A percentile compares a stretch with the other conserved stretches of the same genome.
Evolutionary conservation across 441 rosid species (phyloP).

Genomic region (Metrosideros polymorpha): DNA sequence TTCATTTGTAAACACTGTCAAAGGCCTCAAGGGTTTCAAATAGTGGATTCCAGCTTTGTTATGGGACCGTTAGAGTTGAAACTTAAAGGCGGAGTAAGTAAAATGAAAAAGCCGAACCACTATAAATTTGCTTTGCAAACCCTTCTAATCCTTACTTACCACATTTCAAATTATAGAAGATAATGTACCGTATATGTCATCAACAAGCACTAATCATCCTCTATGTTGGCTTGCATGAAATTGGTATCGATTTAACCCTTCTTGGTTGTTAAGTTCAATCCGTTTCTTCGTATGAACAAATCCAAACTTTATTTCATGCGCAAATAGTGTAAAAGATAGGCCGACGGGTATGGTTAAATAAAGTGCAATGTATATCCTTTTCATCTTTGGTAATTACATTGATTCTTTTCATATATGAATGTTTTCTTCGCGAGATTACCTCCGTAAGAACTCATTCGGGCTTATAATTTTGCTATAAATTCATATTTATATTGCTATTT

Average conservation of each 20-base stretch:
- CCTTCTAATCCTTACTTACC: not conserved
- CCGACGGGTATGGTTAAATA: not conserved
- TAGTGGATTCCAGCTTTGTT: not conserved
- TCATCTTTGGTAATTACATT: not conserved
- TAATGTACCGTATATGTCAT: not conserved
- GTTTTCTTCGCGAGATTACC: not conserved
- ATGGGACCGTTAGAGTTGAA: not conserved
- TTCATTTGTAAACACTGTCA: not conserved
- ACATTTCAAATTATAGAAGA: not conserved
- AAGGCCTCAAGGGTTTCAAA: not conserved
- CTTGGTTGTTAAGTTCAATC: not conserved
- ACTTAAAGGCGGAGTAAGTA: not conserved
- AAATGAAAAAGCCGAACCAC: not conserved
- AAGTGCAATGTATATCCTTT: not conserved
- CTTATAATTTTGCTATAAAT: not conserved
- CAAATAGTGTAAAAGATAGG: not conserved
- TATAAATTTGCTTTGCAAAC: not conserved
- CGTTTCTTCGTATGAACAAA: not conserved
- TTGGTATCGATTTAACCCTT: not conserved
- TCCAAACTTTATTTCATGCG: not conserved
- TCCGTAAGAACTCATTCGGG: not conserved
- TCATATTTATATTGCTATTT: not conserved
- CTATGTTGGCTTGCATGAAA: not conserved
- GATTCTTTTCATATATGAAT: not conserved
- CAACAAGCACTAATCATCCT: not conserved